Conservation (phyloP, 805 yeast species). For the Wickerhamiella sergipiensis region DNA sequence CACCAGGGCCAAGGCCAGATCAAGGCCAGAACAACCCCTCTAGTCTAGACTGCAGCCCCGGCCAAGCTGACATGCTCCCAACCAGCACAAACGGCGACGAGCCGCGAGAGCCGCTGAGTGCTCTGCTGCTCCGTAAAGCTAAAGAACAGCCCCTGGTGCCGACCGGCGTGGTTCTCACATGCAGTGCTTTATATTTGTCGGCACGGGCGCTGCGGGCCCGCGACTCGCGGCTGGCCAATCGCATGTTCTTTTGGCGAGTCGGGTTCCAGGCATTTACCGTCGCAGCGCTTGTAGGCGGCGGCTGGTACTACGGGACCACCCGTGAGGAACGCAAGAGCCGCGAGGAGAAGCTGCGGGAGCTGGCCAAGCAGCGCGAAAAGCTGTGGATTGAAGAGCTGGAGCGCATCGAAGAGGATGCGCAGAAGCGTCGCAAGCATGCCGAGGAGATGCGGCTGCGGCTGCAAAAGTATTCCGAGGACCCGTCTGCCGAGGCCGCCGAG, state of each 20-base stretch:
- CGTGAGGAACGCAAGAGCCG: slow-evolving; percentile 25
- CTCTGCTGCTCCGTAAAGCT: slow-evolving; percentile 30
- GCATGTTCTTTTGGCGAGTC: slow-evolving; percentile 82
- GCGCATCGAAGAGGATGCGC: slow-evolving; percentile 55
- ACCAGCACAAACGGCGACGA: slow-evolving; percentile 8
- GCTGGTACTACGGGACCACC: slow-evolving; percentile 35
- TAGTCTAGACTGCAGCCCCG: too few relatives aligned
- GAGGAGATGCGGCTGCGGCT: slow-evolving; percentile 7
- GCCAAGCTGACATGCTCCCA: slow-evolving; percentile 10
- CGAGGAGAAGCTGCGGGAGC: slow-evolving; percentile 56
- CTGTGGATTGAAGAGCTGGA: slow-evolving; percentile 79
- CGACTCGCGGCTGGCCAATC: slow-evolving; percentile 61
- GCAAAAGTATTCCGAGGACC: not conserved
- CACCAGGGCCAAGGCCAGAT: too few relatives aligned
- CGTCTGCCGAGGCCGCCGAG: not conserved
- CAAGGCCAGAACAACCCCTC: too few relatives aligned
- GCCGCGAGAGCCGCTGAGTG: slow-evolving; percentile 14
- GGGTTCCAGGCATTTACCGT: slow-evolving; percentile 75
- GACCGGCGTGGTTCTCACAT: slow-evolving; percentile 61
- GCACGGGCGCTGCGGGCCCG: slow-evolving; percentile 64
- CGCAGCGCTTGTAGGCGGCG: slow-evolving; percentile 71
- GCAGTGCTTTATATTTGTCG: slow-evolving; percentile 69
- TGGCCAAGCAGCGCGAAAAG: slow-evolving; percentile 73
- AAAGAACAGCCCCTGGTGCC: slow-evolving; percentile 88
- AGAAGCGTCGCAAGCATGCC: slow-evolving; percentile 12